Evolutionary conservation across 306 rosid species (phyloP), one percentile per base, ranked within the genome.

Genomic region (Prunus fruticosa): DNA sequence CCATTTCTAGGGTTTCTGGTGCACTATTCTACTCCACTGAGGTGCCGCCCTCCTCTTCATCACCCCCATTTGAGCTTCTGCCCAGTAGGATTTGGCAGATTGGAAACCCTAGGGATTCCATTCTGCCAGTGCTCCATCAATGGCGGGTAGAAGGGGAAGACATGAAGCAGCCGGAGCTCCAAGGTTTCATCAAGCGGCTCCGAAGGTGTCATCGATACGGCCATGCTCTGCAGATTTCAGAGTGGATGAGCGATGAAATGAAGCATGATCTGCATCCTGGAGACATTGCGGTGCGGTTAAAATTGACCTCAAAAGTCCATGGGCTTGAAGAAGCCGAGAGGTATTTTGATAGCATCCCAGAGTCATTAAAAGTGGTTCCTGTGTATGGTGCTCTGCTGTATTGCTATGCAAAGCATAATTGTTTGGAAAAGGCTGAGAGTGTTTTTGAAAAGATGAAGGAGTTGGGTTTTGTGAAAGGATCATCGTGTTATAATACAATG

Each of bases 181-280:
- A 71, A 13, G 23, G 25, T 51, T 51, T 84, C 64, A 63, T 88
- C 85, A 64, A 2, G 22, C 76, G 67, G 69, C 97, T 92, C 68
- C 49, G 87, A 23, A 64, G 22, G 14, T 45, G n/a, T 30, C 86
- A 83, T 64, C 96, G 91, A 27, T 82, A 18, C 34, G 6, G 52
- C 2, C 97, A 90, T 11, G 97, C 97, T 79, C 92, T 92, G 32
- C 85, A 90, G 91, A 90, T 91, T 20, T 64, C 12, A 8, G 4
- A 22, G 4, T 65, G 60, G 73, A 49, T 49, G 73, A 51, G 60
- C 8, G 14, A 46, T 11, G 73, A 25, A 1, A 8, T 69, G 57
- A 69, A 69, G 20, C 41, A n/a, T 6, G 11, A 22, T 22, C 6
- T 47, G 13, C 4, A 18, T 13, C 73, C 60, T 2, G 73, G 45